These are phyloP conservation scores for Aaosphaeria arxii DNA, from an alignment of 2,329 filamentous ascomycete species.

Conservation along the genomic window DNA sequence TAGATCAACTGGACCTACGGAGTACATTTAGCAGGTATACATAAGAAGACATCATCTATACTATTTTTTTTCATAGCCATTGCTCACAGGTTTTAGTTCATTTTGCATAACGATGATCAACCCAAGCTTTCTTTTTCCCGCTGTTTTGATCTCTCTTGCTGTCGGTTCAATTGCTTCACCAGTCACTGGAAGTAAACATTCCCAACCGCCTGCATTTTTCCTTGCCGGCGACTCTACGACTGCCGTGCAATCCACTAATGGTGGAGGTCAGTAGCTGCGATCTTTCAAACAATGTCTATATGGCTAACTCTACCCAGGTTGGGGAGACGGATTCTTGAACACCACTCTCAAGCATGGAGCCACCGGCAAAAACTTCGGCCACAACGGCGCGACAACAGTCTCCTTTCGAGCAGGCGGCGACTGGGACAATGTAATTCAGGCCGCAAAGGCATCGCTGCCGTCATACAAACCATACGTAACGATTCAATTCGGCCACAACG, in stretches of 20 bases:
- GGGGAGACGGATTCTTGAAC: slow-evolving; percentile 56
- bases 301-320: slow-evolving; percentile 31
- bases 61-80: too few relatives aligned
- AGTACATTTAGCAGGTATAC: too few relatives aligned
- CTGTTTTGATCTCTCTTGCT: too few relatives aligned
- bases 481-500: slow-evolving; percentile 61
- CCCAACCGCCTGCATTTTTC: slow-evolving; percentile 1
- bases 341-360: slow-evolving; percentile 48
- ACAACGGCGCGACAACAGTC: slow-evolving; percentile 52
- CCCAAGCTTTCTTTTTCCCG: too few relatives aligned
- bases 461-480: slow-evolving; percentile 50
- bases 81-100: too few relatives aligned
- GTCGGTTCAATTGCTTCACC: too few relatives aligned
- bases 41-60: too few relatives aligned
- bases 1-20: too few relatives aligned
- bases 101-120: too few relatives aligned
- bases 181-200: too few relatives aligned
- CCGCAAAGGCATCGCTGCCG: slow-evolving; percentile 38
- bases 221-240: slow-evolving; percentile 38
- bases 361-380: slow-evolving; percentile 54
- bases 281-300: too few relatives aligned
- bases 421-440: slow-evolving; percentile 50
- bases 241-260: slow-evolving; percentile 10
- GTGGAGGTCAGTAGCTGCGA: slow-evolving; percentile 6
- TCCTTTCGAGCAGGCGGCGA: slow-evolving; percentile 52